These are phyloP conservation scores for Septoria petroselini DNA, from an alignment of 2,329 filamentous ascomycete genomes.

Conservation along the genomic window DNA sequence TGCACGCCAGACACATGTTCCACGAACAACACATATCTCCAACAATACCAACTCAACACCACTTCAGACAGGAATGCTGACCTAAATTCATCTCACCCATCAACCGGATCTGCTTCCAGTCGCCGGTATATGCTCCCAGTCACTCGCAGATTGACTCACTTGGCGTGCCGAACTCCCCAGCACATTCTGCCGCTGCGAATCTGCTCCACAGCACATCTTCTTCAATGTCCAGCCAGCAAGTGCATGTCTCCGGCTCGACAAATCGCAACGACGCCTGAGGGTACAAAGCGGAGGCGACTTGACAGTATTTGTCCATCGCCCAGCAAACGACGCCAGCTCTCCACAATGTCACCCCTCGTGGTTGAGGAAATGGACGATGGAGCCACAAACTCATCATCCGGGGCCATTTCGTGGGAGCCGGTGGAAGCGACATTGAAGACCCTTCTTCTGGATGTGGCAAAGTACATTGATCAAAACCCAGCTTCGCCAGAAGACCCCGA, in stretches of 20 bases:
- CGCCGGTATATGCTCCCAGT: conserved; percentile 26
- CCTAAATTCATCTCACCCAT: not conserved
- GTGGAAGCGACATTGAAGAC: conserved; percentile 68
- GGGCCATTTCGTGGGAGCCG: conserved; percentile 57
- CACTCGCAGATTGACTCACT: conserved; percentile 25
- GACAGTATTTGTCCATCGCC: conserved; percentile 12
- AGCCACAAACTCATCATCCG: conserved; percentile 21
- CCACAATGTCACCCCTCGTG: conserved; percentile 33
- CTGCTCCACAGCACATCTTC: not conserved
- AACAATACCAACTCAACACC: too few relatives aligned
- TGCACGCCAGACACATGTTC: not conserved
- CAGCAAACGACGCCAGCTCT: conserved; percentile 14
- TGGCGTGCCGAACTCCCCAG: conserved; percentile 10
- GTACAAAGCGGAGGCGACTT: conserved; percentile 33
- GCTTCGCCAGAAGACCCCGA: conserved; percentile 21
- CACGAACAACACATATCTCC: not conserved
- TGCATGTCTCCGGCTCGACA: conserved; percentile 37
- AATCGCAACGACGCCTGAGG: conserved; percentile 30
- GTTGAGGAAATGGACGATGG: conserved; percentile 36
- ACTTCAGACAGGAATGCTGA: not conserved
- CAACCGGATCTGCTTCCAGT: not conserved
- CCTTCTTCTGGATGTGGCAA: conserved; percentile 80
- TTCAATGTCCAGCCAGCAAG: conserved; percentile 23
- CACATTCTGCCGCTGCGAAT: conserved; percentile 4
- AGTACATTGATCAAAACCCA: conserved; percentile 57